phyloP scores from a whole-genome alignment of 2,329 filamentous ascomycete species.

The Xylaria arbuscula region DNA sequence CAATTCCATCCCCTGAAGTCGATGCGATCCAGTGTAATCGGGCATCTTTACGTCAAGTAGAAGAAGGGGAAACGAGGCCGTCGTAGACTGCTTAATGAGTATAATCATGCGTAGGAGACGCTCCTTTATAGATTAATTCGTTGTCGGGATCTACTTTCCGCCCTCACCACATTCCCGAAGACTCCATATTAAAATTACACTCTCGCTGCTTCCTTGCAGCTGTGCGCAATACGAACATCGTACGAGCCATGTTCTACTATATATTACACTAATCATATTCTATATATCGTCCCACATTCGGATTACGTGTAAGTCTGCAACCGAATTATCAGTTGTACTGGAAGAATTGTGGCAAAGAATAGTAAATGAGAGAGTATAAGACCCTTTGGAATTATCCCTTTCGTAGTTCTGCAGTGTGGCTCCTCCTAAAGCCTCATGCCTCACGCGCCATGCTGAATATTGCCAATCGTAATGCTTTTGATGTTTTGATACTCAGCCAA shows the following conservation, averaged over 20 bases:
- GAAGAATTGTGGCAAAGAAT: no score
- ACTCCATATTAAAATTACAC: neutral
- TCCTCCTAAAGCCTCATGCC: no score
- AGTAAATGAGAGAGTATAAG: no score
- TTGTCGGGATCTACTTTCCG: slow-evolving; percentile 5
- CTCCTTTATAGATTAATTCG: neutral
- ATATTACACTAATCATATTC: no score
- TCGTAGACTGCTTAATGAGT: no score
- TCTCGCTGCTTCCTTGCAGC: neutral
- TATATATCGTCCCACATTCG: no score
- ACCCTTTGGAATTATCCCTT: no score
- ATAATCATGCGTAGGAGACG: neutral
- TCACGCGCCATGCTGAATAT: slow-evolving; percentile 4
- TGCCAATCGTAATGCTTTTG: slow-evolving; percentile 56
- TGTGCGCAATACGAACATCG: no score
- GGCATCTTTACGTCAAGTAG: neutral
- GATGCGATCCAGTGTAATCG: neutral
- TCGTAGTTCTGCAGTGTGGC: no score
- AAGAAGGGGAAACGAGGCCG: neutral
- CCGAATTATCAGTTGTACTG: no score
- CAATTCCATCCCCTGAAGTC: slow-evolving; percentile 3
- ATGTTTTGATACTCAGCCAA: slow-evolving; percentile 77
- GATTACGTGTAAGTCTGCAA: no score
- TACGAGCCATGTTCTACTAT: no score
- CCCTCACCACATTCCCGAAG: neutral